Evolutionary conservation across 495 filamentous ascomycete genomes (phyloP).

Genomic region (Pseudoneurospora amorphoporcata): DNA sequence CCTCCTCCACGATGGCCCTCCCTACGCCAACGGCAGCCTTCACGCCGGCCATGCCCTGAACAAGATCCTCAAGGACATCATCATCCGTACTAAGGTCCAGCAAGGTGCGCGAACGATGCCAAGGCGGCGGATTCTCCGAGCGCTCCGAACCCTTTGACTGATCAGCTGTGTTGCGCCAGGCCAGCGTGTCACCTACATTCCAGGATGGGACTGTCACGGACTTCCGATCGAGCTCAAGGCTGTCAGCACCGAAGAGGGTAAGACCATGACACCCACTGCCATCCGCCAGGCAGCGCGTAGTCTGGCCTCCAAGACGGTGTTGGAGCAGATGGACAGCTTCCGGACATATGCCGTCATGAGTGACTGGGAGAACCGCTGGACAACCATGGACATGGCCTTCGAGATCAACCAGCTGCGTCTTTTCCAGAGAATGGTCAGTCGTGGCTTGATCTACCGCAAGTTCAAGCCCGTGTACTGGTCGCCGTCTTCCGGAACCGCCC

Average conservation of each 20-base stretch:
- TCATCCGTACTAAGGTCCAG: constrained; percentile 68
- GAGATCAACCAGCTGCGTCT: constrained; percentile 79
- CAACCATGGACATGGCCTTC: constrained; percentile 81
- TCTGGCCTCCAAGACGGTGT: constrained; percentile 64
- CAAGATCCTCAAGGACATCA: constrained; percentile 93
- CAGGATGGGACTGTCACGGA: constrained; percentile 98
- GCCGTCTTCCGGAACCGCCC: constrained; percentile 76
- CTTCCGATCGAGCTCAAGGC: constrained; percentile 96
- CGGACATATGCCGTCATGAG: constrained; percentile 80
- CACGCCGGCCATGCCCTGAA: constrained; percentile 98
- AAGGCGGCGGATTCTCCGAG: neutral
- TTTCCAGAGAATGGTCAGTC: constrained; percentile 76
- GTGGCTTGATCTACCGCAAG: constrained; percentile 74
- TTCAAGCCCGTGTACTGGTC: constrained; percentile 97
- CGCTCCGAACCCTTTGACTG: neutral
- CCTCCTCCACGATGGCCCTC: constrained; percentile 88
- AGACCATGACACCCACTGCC: constrained; percentile 24
- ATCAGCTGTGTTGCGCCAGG: constrained; percentile 14
- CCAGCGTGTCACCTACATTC: constrained; percentile 71
- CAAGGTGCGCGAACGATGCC: constrained; percentile 39
- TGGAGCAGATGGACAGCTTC: constrained; percentile 76
- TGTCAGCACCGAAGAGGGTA: constrained; percentile 44
- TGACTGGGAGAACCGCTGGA: constrained; percentile 87
- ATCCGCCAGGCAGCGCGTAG: constrained; percentile 63
- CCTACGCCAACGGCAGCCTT: constrained; percentile 90